Base-by-base conservation (phyloP, 768 basidiomycete genomes). In the Suillus bovinus region DNA sequence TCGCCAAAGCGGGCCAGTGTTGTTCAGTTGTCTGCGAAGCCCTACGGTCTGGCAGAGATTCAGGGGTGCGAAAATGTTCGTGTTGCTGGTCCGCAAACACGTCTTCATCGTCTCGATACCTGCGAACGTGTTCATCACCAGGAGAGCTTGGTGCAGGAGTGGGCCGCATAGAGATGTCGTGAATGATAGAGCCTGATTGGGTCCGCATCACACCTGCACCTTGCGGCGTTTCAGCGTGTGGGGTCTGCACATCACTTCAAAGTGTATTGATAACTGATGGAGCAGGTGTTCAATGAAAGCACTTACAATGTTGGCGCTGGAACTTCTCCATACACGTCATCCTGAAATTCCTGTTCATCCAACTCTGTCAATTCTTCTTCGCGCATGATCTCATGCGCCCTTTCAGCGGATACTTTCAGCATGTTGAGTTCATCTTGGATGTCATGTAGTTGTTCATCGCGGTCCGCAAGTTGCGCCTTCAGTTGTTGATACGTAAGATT, bases 181-280 rank as follows among this genome's bases (percentile, higher is more conserved):
- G 76, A 61, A 84, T 84, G 53, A 77, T 65, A 4, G 84, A 81
- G 3, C 83, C 83, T 11, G 82, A 82, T 60, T 77, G 76, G 8
- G 83, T 82, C 41, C 80, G 74, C 31, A 70, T 73, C 39, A 77
- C 59, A 38, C 67, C 63, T 56, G 36, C 44, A 63, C 29, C 17
- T 34, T 20, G 38, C 6, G 55, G 55, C 17, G 24, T 39, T 39
- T 36, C 55, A 38, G 54, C 36, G 22, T 24, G 36, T 38, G 54
- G 54, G 16, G 36, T 55, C 34, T 55, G 36, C 5, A 55, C 34
- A 38, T 55, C 36, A 27, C 54, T 55, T 55, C 17, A 11, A 24
- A 55, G 22, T 52, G 29, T 2, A 8, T 31, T 8, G 27, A 14
- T 47, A 14, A 55, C 17, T 17, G 38, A 36, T 8, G 9, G 29